These are phyloP conservation scores for Incumbomyces lentus DNA, from an alignment of 2,329 filamentous ascomycete species.

Conservation along the genomic window DNA sequence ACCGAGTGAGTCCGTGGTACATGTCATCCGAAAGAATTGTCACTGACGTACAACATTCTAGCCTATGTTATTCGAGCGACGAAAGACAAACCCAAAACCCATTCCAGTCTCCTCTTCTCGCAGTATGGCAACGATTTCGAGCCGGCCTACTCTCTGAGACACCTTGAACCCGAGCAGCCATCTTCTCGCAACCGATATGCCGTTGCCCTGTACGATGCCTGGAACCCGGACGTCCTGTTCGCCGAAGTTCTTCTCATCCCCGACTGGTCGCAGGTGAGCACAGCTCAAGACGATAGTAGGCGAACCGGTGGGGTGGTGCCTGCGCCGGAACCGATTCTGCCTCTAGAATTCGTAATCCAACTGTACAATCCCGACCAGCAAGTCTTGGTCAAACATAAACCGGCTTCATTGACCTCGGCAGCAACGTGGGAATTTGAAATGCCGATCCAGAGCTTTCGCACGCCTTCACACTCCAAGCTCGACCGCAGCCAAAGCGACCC, in stretches of 20 bases:
- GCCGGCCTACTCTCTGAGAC: slow-evolving; percentile 70
- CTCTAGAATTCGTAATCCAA: slow-evolving; percentile 69
- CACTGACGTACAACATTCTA: slow-evolving; percentile 42
- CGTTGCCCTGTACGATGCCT: slow-evolving; percentile 72
- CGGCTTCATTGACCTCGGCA: slow-evolving; percentile 68
- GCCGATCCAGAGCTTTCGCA: slow-evolving; percentile 71
- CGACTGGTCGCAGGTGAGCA: slow-evolving; percentile 71
- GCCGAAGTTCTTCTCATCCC: slow-evolving; percentile 77
- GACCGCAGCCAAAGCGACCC: slow-evolving; percentile 62
- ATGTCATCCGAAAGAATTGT: background rate
- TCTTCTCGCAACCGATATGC: slow-evolving; percentile 75
- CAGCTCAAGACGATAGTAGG: slow-evolving; percentile 72
- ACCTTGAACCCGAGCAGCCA: slow-evolving; percentile 60
- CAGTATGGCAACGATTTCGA: slow-evolving; percentile 71
- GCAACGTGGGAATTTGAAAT: slow-evolving; percentile 88
- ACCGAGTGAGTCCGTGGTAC: slow-evolving; percentile 46
- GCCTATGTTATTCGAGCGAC: slow-evolving; percentile 37
- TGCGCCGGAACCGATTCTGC: slow-evolving; percentile 61
- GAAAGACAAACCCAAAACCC: slow-evolving; percentile 32
- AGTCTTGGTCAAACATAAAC: slow-evolving; percentile 55
- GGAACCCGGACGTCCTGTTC: slow-evolving; percentile 69
- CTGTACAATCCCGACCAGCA: slow-evolving; percentile 91
- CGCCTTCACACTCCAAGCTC: slow-evolving; percentile 66
- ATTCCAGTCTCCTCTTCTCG: slow-evolving; percentile 35
- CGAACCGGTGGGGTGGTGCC: slow-evolving; percentile 54